A percentile compares a stretch with the other conserved stretches of the same genome.
Conservation (phyloP, 2,329 filamentous ascomycete genomes). For the Botrytis paeoniae region DNA sequence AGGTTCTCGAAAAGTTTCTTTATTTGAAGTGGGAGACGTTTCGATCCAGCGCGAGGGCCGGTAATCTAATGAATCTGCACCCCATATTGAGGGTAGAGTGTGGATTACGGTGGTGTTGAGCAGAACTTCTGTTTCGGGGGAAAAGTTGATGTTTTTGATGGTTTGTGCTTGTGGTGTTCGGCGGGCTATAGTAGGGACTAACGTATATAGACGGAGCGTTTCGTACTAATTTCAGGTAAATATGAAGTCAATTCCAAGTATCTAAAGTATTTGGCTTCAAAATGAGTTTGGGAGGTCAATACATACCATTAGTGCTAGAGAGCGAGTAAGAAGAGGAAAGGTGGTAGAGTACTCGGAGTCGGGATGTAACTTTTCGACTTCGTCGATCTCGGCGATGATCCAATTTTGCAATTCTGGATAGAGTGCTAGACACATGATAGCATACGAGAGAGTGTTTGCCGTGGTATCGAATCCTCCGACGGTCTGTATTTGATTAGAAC, state of each 20-base stretch:
- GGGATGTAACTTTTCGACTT: not conserved
- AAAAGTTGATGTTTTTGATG: slow-evolving; percentile 14
- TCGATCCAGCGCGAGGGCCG: slow-evolving; percentile 55
- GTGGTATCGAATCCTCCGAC: slow-evolving; percentile 49
- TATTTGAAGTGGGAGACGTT: not conserved
- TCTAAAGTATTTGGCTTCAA: not conserved
- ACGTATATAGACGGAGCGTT: slow-evolving; percentile 6
- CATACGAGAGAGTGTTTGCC: slow-evolving; percentile 49
- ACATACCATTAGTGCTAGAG: slow-evolving; percentile 39
- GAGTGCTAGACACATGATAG: slow-evolving; percentile 46
- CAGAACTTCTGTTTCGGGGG: slow-evolving; percentile 42
- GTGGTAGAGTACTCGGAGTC: slow-evolving; percentile 19
- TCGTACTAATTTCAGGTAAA: not conserved
- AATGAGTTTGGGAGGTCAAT: not conserved
- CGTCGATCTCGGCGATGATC: slow-evolving; percentile 47
- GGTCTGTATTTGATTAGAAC: slow-evolving; percentile 28
- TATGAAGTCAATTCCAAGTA: not conserved
- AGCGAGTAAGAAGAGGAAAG: slow-evolving; percentile 20
- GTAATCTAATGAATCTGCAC: slow-evolving; percentile 48
- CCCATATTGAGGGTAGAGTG: slow-evolving; percentile 55
- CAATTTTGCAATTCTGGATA: slow-evolving; percentile 51
- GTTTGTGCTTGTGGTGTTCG: not conserved
- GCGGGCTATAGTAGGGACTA: slow-evolving; percentile 2
- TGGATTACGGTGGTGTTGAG: slow-evolving; percentile 46
- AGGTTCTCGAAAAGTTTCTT: slow-evolving; percentile 15